Conservation (phyloP, 179 eudicot species). For the Spergularia azorica region DNA sequence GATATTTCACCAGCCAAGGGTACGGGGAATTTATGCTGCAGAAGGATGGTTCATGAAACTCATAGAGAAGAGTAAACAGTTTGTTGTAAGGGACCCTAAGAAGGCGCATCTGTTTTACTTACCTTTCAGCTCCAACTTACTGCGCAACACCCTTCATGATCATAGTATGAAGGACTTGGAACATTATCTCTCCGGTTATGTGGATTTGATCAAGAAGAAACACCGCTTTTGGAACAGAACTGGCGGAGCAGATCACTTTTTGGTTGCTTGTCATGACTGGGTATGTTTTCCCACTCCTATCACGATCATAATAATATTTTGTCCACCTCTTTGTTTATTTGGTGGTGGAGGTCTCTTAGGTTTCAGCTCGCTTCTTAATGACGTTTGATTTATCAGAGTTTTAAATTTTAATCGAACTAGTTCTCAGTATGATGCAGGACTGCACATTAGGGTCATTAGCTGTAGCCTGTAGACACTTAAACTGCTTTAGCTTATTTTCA, state of each 20-base stretch:
- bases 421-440: neutral
- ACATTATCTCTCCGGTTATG: conserved; percentile 51
- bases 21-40: conserved; percentile 73
- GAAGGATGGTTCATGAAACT: conserved; percentile 94
- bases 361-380: neutral
- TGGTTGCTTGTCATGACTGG: conserved; percentile 92
- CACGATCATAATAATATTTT: neutral
- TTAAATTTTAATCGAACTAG: neutral
- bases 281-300: conserved; percentile 34
- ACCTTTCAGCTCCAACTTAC: conserved; percentile 59
- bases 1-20: conserved; percentile 64
- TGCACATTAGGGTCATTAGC: neutral
- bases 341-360: neutral
- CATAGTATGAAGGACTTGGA: conserved; percentile 44
- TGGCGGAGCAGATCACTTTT: conserved; percentile 71
- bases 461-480: neutral
- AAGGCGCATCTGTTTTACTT: conserved; percentile 81
- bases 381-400: neutral
- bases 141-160: conserved; percentile 41
- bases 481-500: neutral
- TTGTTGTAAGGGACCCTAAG: conserved; percentile 58
- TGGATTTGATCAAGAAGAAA: conserved; percentile 43
- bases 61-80: conserved; percentile 53
- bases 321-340: neutral
- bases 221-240: conserved; percentile 71